These are phyloP conservation scores for Halophytophthora polymorphica DNA, from an alignment of 352 stramenopile genomes.

Conservation along the genomic window DNA sequence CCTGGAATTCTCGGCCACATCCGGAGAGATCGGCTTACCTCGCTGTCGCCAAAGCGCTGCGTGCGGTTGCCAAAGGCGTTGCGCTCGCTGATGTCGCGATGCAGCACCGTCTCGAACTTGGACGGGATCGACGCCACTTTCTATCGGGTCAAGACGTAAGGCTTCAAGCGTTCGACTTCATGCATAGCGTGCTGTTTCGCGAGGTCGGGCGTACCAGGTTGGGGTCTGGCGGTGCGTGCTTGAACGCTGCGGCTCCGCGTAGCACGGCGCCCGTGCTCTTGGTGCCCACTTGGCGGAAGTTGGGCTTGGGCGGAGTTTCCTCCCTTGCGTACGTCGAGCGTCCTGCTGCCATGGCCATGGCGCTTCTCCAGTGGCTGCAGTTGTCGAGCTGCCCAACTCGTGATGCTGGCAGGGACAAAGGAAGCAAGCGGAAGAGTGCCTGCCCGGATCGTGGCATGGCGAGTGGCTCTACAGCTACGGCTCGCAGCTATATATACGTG, in stretches of 20 bases:
- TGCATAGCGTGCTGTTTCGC: not conserved
- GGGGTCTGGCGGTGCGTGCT: constrained; percentile 14
- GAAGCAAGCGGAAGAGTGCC: too few species aligned
- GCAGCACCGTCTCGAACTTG: constrained; percentile 74
- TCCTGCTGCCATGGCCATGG: constrained; percentile 13
- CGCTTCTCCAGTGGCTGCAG: not conserved
- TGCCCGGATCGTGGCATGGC: too few species aligned
- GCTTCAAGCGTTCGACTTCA: not conserved
- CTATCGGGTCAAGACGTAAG: constrained; percentile 10
- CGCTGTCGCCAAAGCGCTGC: constrained; percentile 55
- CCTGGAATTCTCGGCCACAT: too few species aligned
- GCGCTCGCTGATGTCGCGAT: constrained; percentile 50
- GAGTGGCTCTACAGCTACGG: too few species aligned
- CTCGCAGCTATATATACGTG: too few species aligned
- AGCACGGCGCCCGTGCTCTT: constrained; percentile 32
- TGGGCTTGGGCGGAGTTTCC: constrained; percentile 28
- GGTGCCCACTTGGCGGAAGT: constrained; percentile 66
- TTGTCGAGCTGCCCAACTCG: too few species aligned
- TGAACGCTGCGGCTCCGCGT: constrained; percentile 18
- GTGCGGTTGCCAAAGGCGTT: constrained; percentile 73
- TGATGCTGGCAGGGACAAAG: too few species aligned
- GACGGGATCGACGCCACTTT: constrained; percentile 73
- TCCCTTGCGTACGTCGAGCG: constrained; percentile 12
- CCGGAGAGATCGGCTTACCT: too few species aligned
- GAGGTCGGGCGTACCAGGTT: constrained; percentile 10